Conservation (phyloP, 305 asterid species). For the Rubia balearica region DNA sequence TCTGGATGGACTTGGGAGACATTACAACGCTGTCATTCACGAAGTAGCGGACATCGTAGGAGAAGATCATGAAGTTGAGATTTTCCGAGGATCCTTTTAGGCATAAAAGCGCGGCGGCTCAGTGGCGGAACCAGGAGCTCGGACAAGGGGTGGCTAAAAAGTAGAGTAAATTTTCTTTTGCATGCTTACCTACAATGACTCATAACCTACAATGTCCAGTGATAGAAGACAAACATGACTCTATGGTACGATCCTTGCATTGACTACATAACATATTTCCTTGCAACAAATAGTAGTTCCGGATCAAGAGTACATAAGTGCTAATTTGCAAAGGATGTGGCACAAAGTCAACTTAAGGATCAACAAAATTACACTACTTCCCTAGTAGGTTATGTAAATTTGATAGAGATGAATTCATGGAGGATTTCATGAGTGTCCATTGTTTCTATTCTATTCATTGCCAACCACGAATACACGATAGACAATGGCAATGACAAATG, state of each 20-base stretch:
- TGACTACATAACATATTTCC: not conserved
- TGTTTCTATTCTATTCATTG: not conserved
- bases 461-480: not conserved
- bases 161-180: no score
- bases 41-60: conserved; percentile 15
- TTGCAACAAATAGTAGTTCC: not conserved
- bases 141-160: no score
- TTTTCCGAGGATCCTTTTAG: conserved; percentile 71
- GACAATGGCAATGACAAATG: not conserved
- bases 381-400: not conserved
- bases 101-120: conserved; percentile 54
- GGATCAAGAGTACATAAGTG: no score
- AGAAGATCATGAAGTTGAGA: conserved; percentile 56
- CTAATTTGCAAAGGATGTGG: not conserved
- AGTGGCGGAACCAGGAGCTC: no score
- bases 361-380: not conserved
- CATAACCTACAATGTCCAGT: not conserved
- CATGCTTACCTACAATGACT: no score
- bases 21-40: conserved; percentile 16
- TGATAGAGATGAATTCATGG: not conserved
- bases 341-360: not conserved
- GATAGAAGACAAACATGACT: not conserved
- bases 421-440: not conserved
- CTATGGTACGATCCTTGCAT: not conserved
- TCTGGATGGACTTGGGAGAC: conserved; percentile 80